Evolutionary conservation across 441 rosid species (phyloP), one percentile per base, ranked within the genome.

Genomic region (Viola pubescens): DNA sequence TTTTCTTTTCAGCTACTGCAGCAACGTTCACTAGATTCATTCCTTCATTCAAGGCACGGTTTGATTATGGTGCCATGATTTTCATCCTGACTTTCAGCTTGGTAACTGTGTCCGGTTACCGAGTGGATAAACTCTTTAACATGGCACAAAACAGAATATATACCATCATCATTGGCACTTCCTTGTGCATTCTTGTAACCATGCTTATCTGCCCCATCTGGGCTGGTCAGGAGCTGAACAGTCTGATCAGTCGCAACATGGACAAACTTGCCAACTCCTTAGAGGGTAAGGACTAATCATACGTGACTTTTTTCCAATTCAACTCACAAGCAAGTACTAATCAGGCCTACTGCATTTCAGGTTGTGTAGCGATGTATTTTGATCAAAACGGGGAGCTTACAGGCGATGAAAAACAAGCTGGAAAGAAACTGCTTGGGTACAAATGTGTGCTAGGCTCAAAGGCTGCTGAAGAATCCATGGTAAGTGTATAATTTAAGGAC

Each of bases 191-290:
- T 10, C 51, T 83, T 9, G 56, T 85, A 26, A 81, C 85, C 53
- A 64, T 89, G 74, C 56, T 80, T 9, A 60, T 89, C 37, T 89
- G 75, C 40, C 98, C 98, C n/a, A 90, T 87, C 7, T 92, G 98
- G 97, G 88, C 98, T 40, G 98, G 98, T 16, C 61, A 77, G 67
- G 94, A 89, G 56, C 87, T 92, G 42, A 84, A 86, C 39, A 64
- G 54, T 60, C 80, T 78, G 5, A 65, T 79, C 37, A 73, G 73
- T 52, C 67, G 60, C 65, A 85, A 87, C 77, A 67, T 83, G 51
- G 88, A 79, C 37, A 78, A 83, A 52, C 85, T 88, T 51, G 91
- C 82, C 34, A 60, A 71, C 59, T 88, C 84, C 78, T 69, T 91
- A 48, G 85, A 83, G 74, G 89, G 98, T 88, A 71, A 61, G 71